phyloP scores from a whole-genome alignment of 140 eudicot species.

The Bidens hawaiensis region DNA sequence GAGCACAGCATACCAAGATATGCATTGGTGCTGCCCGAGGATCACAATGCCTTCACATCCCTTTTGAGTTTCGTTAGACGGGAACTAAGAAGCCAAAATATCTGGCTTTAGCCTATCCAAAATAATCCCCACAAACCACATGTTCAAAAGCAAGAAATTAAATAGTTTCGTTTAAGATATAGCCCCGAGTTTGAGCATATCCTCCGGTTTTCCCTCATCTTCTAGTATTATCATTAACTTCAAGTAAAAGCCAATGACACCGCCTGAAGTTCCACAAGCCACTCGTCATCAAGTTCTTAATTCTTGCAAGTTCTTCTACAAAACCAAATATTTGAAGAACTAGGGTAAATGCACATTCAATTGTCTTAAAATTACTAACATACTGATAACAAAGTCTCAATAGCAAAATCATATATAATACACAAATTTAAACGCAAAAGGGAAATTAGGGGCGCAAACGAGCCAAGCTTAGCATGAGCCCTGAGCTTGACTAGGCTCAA shows the following conservation, averaged over 20 bases:
- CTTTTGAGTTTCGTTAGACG: constrained; percentile 5
- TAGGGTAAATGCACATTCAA: no score
- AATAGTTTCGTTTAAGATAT: no score
- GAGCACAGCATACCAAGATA: constrained; percentile 19
- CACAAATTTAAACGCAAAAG: no score
- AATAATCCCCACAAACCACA: constrained; percentile 5
- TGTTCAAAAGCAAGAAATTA: not conserved
- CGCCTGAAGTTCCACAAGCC: not conserved
- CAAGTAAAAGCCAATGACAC: not conserved
- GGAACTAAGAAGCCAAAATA: constrained; percentile 5
- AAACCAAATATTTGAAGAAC: not conserved
- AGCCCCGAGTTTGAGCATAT: not conserved
- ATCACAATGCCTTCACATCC: constrained; percentile 11
- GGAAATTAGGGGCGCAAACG: no score
- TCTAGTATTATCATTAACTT: not conserved
- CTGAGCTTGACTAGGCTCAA: no score
- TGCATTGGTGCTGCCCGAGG: constrained; percentile 37
- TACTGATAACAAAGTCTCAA: not conserved
- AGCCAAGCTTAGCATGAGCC: no score
- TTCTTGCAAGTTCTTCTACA: not conserved
- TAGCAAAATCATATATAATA: not conserved
- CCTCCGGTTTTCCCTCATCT: not conserved
- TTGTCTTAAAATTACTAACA: not conserved
- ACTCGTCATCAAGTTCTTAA: not conserved
- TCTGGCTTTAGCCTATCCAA: constrained; percentile 20